Evolutionary conservation across 371 early-diverging fungal genomes (phyloP).

Genomic region (Mucor saturninus): DNA sequence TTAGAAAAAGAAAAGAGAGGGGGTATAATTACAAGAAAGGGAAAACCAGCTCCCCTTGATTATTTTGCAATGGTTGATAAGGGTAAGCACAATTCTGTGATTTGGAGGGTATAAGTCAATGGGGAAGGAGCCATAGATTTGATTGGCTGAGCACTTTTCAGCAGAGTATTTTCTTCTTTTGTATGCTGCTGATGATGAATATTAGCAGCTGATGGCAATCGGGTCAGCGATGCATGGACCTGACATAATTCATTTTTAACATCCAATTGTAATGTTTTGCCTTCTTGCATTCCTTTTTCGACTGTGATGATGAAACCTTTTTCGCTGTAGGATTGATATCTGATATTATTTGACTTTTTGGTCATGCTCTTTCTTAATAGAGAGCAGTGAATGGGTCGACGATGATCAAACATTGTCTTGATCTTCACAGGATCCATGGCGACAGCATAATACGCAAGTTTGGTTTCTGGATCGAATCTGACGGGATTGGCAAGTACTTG

Average conservation of each 20-base stretch:
- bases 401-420: constrained; percentile 53
- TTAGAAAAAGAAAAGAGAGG: background rate
- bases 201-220: constrained; percentile 19
- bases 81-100: constrained; percentile 49
- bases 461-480: constrained; percentile 41
- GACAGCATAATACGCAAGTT: constrained; percentile 40
- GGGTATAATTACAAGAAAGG: constrained; percentile 3
- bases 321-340: constrained; percentile 20
- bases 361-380: constrained; percentile 25
- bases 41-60: constrained; percentile 1
- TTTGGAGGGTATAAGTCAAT: constrained; percentile 46
- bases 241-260: constrained; percentile 40
- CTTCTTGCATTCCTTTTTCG: constrained; percentile 48
- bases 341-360: background rate
- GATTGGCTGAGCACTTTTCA: constrained; percentile 19
- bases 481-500: constrained; percentile 41
- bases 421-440: constrained; percentile 50
- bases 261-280: constrained; percentile 32
- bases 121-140: constrained; percentile 39
- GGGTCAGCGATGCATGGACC: constrained; percentile 43
- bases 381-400: constrained; percentile 47
- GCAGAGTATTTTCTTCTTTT: background rate
- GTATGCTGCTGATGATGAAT: background rate
- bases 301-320: constrained; percentile 44
- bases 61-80: constrained; percentile 42